A percentile compares a stretch with the other conserved stretches of the same genome.
phyloP scores from a whole-genome alignment of 805 yeast genomes.

The Candida succiphila region DNA sequence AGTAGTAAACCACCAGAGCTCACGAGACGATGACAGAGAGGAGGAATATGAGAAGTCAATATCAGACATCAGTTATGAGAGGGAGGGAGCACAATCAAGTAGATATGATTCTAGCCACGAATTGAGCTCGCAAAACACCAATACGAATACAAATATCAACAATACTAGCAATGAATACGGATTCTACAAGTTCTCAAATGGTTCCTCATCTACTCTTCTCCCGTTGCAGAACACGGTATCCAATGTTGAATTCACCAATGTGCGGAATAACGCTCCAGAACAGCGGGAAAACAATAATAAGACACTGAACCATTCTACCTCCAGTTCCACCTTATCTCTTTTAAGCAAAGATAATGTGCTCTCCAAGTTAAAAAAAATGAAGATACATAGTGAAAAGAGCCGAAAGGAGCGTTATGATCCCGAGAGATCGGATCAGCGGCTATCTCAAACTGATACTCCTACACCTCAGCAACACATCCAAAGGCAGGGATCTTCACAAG shows the following conservation, averaged over 20 bases:
- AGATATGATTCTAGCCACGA: not conserved
- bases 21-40: too few species aligned
- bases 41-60: not conserved
- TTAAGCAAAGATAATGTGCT: slow-evolving; percentile 13
- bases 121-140: too few species aligned
- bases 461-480: too few species aligned
- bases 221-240: slow-evolving; percentile 15
- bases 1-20: too few species aligned
- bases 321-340: slow-evolving; percentile 13
- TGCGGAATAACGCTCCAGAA: slow-evolving; percentile 10
- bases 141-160: not conserved
- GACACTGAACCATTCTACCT: slow-evolving; percentile 8
- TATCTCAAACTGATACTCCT: too few species aligned
- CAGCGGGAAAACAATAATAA: slow-evolving; percentile 1
- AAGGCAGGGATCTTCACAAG: too few species aligned
- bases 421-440: not conserved
- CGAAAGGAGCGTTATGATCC: not conserved
- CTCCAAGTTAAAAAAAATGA: slow-evolving; percentile 10
- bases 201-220: slow-evolving; percentile 8
- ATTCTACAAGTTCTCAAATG: slow-evolving; percentile 7
- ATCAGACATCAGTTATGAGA: not conserved
- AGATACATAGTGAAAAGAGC: not conserved
- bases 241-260: slow-evolving; percentile 25
- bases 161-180: not conserved
- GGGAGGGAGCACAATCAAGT: not conserved